phyloP scores from a whole-genome alignment of 495 filamentous ascomycete genomes.

The Elasticomyces elasticus region DNA sequence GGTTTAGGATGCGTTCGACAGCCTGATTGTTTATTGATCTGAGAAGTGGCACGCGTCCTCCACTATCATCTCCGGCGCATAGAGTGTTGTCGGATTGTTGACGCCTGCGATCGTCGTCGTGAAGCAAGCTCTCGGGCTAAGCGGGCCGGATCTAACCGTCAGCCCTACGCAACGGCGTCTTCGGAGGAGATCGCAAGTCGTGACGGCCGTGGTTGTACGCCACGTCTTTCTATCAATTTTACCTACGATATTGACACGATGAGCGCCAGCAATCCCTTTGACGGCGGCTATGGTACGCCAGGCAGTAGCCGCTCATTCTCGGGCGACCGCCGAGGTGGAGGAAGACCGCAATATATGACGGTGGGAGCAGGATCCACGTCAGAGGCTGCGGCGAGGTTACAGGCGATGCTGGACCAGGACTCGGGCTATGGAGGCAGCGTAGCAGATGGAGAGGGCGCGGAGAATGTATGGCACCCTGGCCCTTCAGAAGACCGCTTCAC shows the following conservation, averaged over 20 bases:
- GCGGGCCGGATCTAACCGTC: slow-evolving; percentile 5
- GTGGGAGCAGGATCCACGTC: slow-evolving; percentile 76
- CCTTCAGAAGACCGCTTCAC: slow-evolving; percentile 58
- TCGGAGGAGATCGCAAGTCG: too few species aligned
- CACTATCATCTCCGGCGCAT: too few species aligned
- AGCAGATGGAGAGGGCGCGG: slow-evolving; percentile 41
- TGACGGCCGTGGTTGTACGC: background rate
- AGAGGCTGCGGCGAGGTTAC: slow-evolving; percentile 58
- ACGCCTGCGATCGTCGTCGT: background rate
- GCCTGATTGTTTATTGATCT: background rate
- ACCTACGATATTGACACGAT: slow-evolving; percentile 4
- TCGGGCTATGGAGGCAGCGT: slow-evolving; percentile 85
- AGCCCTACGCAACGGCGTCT: too few species aligned
- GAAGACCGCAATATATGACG: slow-evolving; percentile 66
- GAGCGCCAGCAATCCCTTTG: slow-evolving; percentile 18
- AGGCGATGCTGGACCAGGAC: slow-evolving; percentile 65
- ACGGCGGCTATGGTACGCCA: background rate
- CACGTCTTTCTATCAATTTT: background rate
- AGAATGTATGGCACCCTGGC: slow-evolving; percentile 49
- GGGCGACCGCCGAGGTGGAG: slow-evolving; percentile 22
- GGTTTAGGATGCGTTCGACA: background rate
- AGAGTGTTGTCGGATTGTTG: too few species aligned
- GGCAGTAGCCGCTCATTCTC: slow-evolving; percentile 10
- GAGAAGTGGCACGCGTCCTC: too few species aligned
- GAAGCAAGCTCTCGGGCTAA: background rate